phyloP scores from a whole-genome alignment of 169 alveolate genomes.

The Cryptosporidium sp. region DNA sequence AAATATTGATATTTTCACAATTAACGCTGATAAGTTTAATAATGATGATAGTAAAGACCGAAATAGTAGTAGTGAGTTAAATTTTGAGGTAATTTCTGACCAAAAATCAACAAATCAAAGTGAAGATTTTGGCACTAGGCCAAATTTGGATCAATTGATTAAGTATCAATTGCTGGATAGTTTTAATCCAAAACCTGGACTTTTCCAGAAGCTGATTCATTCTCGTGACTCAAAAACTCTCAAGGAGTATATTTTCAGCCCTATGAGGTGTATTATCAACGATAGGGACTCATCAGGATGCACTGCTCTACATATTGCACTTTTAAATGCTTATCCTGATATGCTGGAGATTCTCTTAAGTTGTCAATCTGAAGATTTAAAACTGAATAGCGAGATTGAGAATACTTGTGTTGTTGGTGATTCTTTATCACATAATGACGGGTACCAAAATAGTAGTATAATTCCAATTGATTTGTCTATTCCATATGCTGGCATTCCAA shows the following conservation, averaged over 20 bases:
- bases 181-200: constrained; percentile 56
- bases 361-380: constrained; percentile 26
- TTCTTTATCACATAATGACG: not conserved
- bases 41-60: not conserved
- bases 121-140: not conserved
- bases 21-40: constrained; percentile 16
- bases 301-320: constrained; percentile 67
- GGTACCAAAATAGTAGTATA: not conserved
- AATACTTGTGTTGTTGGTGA: constrained; percentile 1
- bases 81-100: not conserved
- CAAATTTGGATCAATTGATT: constrained; percentile 1
- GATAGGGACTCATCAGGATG: constrained; percentile 69
- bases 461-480: constrained; percentile 48
- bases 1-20: constrained; percentile 4
- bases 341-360: constrained; percentile 61
- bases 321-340: constrained; percentile 67
- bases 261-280: constrained; percentile 40
- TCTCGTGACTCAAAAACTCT: constrained; percentile 60
- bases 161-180: not conserved
- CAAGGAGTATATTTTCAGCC: constrained; percentile 61
- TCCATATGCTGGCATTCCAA: constrained; percentile 51
- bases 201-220: constrained; percentile 63
- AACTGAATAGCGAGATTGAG: not conserved
- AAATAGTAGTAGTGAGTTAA: not conserved
- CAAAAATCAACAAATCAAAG: not conserved